phyloP scores from a whole-genome alignment of 2,329 filamentous ascomycete species.

The Torrubiella hemipterigena region DNA sequence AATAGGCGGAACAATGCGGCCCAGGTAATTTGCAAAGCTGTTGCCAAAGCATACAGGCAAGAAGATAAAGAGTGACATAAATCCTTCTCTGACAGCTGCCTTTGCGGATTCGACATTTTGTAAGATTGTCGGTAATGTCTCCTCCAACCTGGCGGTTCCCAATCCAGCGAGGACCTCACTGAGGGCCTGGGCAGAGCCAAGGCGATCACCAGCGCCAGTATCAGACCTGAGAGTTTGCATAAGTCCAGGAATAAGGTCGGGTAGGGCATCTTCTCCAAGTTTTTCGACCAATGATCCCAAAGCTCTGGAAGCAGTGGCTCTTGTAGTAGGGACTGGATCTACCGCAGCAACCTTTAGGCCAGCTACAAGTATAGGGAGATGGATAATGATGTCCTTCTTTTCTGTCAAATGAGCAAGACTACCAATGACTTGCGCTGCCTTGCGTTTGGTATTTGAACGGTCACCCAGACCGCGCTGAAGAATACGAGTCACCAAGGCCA shows the following conservation, averaged over 20 bases:
- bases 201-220: conserved; percentile 86
- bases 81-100: conserved; percentile 83
- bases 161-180: conserved; percentile 92
- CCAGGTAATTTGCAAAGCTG: conserved; percentile 92
- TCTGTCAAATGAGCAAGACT: conserved; percentile 95
- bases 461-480: conserved; percentile 85
- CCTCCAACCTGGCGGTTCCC: conserved; percentile 83
- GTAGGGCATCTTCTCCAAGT: conserved; percentile 88
- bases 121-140: conserved; percentile 89
- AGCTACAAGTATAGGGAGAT: conserved; percentile 84
- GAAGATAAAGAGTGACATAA: conserved; percentile 99
- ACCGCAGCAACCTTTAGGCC: conserved; percentile 83
- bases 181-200: conserved; percentile 92
- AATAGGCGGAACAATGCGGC: conserved; percentile 90
- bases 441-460: conserved; percentile 88
- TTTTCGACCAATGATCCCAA: conserved; percentile 96
- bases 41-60: conserved; percentile 98
- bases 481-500: conserved; percentile 90
- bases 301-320: conserved; percentile 90
- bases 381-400: conserved; percentile 81
- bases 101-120: conserved; percentile 93
- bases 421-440: conserved; percentile 94
- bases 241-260: conserved; percentile 91
- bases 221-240: conserved; percentile 98
- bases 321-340: conserved; percentile 90